Conservation (phyloP, 2,329 filamentous ascomycete species). For the Colletotrichum tofieldiae region DNA sequence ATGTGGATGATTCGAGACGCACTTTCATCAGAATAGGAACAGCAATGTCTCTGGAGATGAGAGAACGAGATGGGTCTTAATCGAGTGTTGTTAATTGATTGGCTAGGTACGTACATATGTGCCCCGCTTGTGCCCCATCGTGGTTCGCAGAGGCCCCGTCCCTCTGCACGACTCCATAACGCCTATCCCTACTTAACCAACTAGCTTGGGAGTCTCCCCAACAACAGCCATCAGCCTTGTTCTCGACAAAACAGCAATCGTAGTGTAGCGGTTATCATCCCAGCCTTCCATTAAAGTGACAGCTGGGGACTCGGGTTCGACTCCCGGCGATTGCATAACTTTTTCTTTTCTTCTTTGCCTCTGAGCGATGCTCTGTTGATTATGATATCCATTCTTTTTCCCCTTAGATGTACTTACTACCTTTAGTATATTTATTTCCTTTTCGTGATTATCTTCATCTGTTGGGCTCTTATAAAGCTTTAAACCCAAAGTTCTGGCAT, state of each 20-base stretch:
- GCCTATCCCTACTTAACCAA: background rate
- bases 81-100: background rate
- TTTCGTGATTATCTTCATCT: too few relatives aligned
- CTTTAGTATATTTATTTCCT: too few relatives aligned
- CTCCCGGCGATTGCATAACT: conserved; percentile 10
- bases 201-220: fast-evolving
- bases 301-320: conserved; percentile 35
- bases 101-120: too few relatives aligned
- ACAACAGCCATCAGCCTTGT: background rate
- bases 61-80: background rate
- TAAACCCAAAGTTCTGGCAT: background rate
- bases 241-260: background rate
- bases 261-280: conserved; percentile 35
- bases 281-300: conserved; percentile 3
- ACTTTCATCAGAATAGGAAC: background rate
- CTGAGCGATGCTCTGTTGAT: too few relatives aligned
- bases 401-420: too few relatives aligned
- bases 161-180: background rate
- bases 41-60: background rate
- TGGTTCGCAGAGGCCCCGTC: too few relatives aligned
- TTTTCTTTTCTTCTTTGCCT: background rate
- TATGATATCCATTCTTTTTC: background rate
- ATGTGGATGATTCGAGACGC: background rate
- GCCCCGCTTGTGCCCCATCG: background rate
- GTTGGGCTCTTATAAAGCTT: too few relatives aligned